These are phyloP conservation scores for Aspergillus spinulosporus DNA, from an alignment of 2,329 filamentous ascomycete genomes.

Conservation along the genomic window DNA sequence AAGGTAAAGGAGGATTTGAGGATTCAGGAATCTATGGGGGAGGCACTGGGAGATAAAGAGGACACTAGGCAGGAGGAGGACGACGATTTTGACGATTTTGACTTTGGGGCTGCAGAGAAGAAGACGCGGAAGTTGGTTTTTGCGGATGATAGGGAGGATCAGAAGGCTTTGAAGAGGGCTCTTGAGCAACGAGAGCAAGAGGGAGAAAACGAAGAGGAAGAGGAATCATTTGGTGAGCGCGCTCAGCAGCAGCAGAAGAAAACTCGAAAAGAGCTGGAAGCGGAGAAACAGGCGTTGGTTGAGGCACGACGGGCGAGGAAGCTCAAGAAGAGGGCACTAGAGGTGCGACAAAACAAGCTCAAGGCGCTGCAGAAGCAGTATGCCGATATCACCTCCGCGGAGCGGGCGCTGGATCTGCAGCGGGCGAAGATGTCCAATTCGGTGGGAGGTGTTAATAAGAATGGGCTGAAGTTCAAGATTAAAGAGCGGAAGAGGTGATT, in stretches of 20 bases:
- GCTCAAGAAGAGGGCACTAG: constrained; percentile 51
- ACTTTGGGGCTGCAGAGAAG: constrained; percentile 24
- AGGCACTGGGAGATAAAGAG: constrained; percentile 28
- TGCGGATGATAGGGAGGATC: constrained; percentile 40
- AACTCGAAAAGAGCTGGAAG: constrained; percentile 47
- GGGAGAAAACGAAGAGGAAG: constrained; percentile 29
- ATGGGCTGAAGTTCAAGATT: constrained; percentile 65
- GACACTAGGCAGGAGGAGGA: constrained; percentile 19
- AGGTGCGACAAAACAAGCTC: constrained; percentile 52
- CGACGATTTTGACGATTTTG: constrained; percentile 26
- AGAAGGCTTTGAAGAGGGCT: constrained; percentile 30
- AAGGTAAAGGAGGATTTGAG: constrained; percentile 49
- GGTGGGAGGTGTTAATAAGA: constrained; percentile 63
- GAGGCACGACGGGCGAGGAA: constrained; percentile 45
- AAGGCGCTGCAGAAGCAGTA: constrained; percentile 56
- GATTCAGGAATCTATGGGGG: constrained; percentile 42
- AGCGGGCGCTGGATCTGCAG: constrained; percentile 59
- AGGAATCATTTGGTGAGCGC: constrained; percentile 22
- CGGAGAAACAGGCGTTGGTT: constrained; percentile 41
- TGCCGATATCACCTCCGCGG: constrained; percentile 55
- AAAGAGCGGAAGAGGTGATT: constrained; percentile 56
- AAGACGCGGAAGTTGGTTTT: constrained; percentile 41
- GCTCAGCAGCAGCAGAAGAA: constrained; percentile 33
- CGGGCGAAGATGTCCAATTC: constrained; percentile 62
- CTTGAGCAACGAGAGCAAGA: constrained; percentile 22